phyloP scores from a whole-genome alignment of 148 eudicot species.

The Chenopodium suecicum region DNA sequence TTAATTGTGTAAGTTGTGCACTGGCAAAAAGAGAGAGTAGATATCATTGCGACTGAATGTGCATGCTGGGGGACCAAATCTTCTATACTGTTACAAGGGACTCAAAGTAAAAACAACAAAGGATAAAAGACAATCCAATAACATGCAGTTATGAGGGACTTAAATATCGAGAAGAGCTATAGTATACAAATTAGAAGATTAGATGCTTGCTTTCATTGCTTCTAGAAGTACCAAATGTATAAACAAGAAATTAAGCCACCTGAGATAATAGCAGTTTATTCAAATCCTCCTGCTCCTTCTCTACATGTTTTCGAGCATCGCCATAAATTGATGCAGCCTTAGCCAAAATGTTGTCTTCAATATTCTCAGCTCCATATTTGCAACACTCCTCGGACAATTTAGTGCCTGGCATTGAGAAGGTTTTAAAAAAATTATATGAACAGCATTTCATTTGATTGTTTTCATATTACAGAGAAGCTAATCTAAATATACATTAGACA shows the following conservation, averaged over 20 bases:
- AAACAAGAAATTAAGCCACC: constrained; percentile 38
- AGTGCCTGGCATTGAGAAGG: constrained; percentile 47
- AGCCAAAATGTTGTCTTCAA: constrained; percentile 71
- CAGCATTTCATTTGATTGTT: not conserved
- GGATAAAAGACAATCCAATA: not conserved
- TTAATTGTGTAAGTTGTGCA: too few relatives aligned
- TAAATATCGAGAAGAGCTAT: not conserved
- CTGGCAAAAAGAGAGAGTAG: not conserved
- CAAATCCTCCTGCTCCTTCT: constrained; percentile 90
- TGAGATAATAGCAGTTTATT: constrained; percentile 62
- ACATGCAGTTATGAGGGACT: not conserved
- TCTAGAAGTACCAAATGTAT: not conserved
- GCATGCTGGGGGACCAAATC: not conserved
- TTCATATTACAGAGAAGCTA: not conserved
- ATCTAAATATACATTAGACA: not conserved
- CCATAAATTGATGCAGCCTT: constrained; percentile 93
- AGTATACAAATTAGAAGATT: not conserved
- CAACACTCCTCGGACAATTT: constrained; percentile 96
- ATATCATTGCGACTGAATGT: not conserved
- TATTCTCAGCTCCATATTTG: constrained; percentile 88
- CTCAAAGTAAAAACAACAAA: not conserved
- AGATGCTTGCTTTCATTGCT: not conserved
- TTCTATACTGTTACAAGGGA: not conserved
- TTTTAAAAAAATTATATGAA: not conserved
- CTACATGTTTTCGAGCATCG: constrained; percentile 91